Conservation (phyloP, 768 basidiomycete species). For the Lyophyllum semitale region DNA sequence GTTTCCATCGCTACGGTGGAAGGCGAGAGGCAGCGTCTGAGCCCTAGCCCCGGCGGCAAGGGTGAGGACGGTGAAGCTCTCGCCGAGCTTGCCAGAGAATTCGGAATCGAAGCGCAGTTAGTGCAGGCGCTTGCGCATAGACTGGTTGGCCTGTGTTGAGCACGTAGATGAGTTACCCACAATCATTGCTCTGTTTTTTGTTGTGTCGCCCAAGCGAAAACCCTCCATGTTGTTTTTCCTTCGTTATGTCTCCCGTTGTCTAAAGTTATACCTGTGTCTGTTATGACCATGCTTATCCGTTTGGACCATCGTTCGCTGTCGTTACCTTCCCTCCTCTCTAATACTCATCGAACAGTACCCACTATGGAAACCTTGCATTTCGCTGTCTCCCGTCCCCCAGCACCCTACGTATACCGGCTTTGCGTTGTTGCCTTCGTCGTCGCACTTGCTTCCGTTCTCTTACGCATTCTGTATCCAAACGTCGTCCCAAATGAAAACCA, state of each 20-base stretch:
- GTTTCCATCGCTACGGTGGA: conserved; percentile 7
- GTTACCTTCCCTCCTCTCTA: not conserved
- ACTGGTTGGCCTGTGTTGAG: conserved; percentile 32
- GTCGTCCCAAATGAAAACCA: not conserved
- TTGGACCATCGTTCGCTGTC: not conserved
- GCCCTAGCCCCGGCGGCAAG: conserved; percentile 11
- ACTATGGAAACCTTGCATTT: conserved; percentile 11
- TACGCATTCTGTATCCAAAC: conserved; percentile 7
- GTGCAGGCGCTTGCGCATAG: conserved; percentile 70
- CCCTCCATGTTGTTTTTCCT: conserved; percentile 5
- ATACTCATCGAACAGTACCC: conserved; percentile 1
- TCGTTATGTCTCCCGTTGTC: not conserved
- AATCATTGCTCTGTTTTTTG: conserved; percentile 11
- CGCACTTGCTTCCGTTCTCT: conserved; percentile 1
- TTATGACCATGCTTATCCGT: not conserved
- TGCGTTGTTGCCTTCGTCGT: conserved; percentile 5
- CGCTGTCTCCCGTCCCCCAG: not conserved
- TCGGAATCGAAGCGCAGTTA: conserved; percentile 69
- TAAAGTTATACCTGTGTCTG: too few relatives aligned
- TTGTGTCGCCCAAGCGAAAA: conserved; percentile 7
- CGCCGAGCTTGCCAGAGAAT: conserved; percentile 68
- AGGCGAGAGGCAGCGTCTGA: conserved; percentile 9
- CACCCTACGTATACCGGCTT: conserved; percentile 3
- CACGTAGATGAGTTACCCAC: not conserved
- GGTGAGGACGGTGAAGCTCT: conserved; percentile 28